These are phyloP conservation scores for Calamus simplicifolius DNA, from an alignment of 176 grass and related monocot species.

Conservation along the genomic window DNA sequence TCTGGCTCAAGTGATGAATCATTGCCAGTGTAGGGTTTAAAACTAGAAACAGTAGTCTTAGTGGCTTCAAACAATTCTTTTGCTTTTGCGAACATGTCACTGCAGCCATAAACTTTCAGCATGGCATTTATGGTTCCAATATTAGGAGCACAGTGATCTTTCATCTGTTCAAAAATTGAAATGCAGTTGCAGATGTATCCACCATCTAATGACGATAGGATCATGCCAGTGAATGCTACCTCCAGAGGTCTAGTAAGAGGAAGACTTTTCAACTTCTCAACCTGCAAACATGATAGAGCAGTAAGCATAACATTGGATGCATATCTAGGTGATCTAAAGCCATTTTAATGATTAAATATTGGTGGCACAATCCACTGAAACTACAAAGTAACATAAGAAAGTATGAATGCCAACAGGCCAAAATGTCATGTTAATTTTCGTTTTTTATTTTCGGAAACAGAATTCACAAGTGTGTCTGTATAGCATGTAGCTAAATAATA, in stretches of 20 bases:
- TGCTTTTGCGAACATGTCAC: slow-evolving; percentile 81
- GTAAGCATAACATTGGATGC: background rate
- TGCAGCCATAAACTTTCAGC: slow-evolving; percentile 75
- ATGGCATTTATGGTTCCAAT: slow-evolving; percentile 82
- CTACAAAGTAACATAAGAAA: background rate
- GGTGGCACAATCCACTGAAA: too few species aligned
- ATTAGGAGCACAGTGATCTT: slow-evolving; percentile 67
- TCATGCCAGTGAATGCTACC: slow-evolving; percentile 88
- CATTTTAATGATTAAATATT: too few species aligned
- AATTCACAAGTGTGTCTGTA: too few species aligned
- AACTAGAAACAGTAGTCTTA: slow-evolving; percentile 23
- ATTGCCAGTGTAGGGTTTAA: slow-evolving; percentile 4
- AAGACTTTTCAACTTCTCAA: slow-evolving; percentile 67
- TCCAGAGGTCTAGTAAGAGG: slow-evolving; percentile 74
- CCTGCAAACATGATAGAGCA: slow-evolving; percentile 29
- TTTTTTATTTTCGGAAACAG: too few species aligned
- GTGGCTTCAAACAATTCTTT: slow-evolving; percentile 80
- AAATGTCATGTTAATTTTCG: too few species aligned
- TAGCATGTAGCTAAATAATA: too few species aligned
- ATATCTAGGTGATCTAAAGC: background rate
- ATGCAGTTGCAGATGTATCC: slow-evolving; percentile 66
- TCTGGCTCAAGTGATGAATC: slow-evolving; percentile 43
- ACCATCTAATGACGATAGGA: slow-evolving; percentile 77
- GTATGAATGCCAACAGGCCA: background rate
- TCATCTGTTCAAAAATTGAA: slow-evolving; percentile 84